Conservation (phyloP, 441 rosid genomes). For the Gossypium gossypioides region DNA sequence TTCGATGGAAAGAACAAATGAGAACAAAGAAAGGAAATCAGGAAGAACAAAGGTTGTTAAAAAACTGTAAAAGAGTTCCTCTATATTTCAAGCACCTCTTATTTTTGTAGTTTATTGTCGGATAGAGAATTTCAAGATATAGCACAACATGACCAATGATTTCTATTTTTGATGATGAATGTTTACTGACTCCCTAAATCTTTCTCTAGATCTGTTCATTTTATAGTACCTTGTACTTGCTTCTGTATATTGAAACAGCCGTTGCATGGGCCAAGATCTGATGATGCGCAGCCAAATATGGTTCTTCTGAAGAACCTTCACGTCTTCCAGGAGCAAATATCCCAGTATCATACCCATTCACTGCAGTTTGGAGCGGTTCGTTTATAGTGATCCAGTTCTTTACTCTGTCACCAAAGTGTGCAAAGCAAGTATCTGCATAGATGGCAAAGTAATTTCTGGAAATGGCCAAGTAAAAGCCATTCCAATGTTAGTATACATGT, state of each 20-base stretch:
- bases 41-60: neutral
- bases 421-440: constrained; percentile 86
- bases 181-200: neutral
- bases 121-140: neutral
- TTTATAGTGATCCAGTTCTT: constrained; percentile 83
- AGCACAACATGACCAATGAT: neutral
- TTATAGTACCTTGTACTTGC: constrained; percentile 58
- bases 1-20: neutral
- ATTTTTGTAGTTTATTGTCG: neutral
- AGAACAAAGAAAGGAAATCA: neutral
- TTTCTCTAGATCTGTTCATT: neutral
- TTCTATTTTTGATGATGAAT: neutral
- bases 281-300: constrained; percentile 77
- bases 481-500: neutral
- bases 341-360: constrained; percentile 65
- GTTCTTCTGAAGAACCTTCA: constrained; percentile 49
- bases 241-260: constrained; percentile 67
- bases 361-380: constrained; percentile 81
- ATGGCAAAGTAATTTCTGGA: constrained; percentile 68
- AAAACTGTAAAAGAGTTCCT: neutral
- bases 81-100: neutral
- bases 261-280: constrained; percentile 79
- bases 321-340: constrained; percentile 76
- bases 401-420: constrained; percentile 81
- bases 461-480: constrained; percentile 17